These are phyloP conservation scores for Pyrenophora tritici-repentis DNA, from an alignment of 2,329 filamentous ascomycete genomes.

Conservation along the genomic window DNA sequence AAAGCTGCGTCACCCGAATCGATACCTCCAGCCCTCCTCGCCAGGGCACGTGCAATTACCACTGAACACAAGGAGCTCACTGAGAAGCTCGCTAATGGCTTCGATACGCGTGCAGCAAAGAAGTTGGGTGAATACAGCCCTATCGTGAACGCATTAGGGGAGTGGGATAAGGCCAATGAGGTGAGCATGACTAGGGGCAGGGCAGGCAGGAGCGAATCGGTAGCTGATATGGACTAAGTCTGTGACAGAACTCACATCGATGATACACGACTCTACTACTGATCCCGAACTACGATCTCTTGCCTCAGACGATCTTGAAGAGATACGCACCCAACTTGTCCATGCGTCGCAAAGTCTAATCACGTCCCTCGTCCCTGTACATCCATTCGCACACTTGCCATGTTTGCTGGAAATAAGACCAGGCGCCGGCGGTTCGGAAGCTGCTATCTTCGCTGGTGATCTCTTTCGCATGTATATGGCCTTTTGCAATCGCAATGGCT, in stretches of 20 bases:
- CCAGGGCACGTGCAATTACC: conserved; percentile 60
- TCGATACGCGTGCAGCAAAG: conserved; percentile 62
- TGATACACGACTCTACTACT: conserved; percentile 71
- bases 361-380: conserved; percentile 77
- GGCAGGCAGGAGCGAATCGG: not conserved
- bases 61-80: conserved; percentile 61
- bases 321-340: conserved; percentile 66
- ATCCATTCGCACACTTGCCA: conserved; percentile 87
- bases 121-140: conserved; percentile 60
- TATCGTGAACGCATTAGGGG: conserved; percentile 58
- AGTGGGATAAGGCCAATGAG: conserved; percentile 64
- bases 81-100: conserved; percentile 58
- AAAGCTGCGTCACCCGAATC: conserved; percentile 33
- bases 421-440: conserved; percentile 89
- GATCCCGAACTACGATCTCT: conserved; percentile 64
- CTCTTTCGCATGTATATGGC: conserved; percentile 87
- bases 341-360: conserved; percentile 71
- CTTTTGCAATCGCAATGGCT: conserved; percentile 72
- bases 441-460: conserved; percentile 85
- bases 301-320: conserved; percentile 70
- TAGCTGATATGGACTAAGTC: conserved; percentile 49
- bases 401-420: conserved; percentile 92
- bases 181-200: conserved; percentile 42
- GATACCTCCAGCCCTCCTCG: conserved; percentile 61
- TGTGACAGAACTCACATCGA: conserved; percentile 70